A percentile compares a stretch with the other conserved stretches of the same genome.
Conservation (phyloP, 805 yeast genomes). For the Candida xyloterini region DNA sequence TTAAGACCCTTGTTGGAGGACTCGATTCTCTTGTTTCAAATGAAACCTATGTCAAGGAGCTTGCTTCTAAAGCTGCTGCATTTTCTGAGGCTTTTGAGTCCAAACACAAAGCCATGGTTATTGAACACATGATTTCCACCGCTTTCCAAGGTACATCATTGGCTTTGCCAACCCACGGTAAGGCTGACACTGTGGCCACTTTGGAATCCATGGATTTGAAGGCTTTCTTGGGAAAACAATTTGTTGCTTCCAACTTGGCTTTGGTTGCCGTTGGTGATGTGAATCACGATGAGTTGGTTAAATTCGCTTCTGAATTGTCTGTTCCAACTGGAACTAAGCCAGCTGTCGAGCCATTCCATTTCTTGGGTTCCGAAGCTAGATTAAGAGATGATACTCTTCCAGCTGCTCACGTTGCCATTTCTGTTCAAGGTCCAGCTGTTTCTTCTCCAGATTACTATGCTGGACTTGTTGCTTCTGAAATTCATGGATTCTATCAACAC, state of each 20-base stretch:
- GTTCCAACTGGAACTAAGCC: constrained; percentile 52
- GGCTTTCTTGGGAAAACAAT: constrained; percentile 53
- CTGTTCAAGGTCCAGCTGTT: constrained; percentile 68
- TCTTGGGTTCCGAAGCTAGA: constrained; percentile 85
- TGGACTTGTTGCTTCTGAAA: constrained; percentile 69
- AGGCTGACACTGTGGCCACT: constrained; percentile 57
- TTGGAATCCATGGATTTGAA: constrained; percentile 58
- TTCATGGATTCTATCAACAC: constrained; percentile 55
- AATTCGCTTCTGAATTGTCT: constrained; percentile 52
- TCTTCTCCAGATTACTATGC: constrained; percentile 63
- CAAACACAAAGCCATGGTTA: constrained; percentile 51
- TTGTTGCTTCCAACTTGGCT: constrained; percentile 62
- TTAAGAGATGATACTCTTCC: constrained; percentile 86
- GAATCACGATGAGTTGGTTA: constrained; percentile 65
- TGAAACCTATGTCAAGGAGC: constrained; percentile 42
- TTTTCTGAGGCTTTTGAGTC: constrained; percentile 55
- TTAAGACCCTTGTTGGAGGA: constrained; percentile 42
- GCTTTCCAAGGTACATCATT: constrained; percentile 86
- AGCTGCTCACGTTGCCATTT: constrained; percentile 73
- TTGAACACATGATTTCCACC: constrained; percentile 75
- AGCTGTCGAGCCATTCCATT: constrained; percentile 50
- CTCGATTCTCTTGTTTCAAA: constrained; percentile 39
- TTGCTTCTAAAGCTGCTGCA: constrained; percentile 44
- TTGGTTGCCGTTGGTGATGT: constrained; percentile 69
- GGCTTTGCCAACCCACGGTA: constrained; percentile 75